A percentile compares a stretch with the other conserved stretches of the same genome.
These are phyloP conservation scores for Euclidium syriacum DNA, from an alignment of 345 rosid genomes.

Conservation along the genomic window DNA sequence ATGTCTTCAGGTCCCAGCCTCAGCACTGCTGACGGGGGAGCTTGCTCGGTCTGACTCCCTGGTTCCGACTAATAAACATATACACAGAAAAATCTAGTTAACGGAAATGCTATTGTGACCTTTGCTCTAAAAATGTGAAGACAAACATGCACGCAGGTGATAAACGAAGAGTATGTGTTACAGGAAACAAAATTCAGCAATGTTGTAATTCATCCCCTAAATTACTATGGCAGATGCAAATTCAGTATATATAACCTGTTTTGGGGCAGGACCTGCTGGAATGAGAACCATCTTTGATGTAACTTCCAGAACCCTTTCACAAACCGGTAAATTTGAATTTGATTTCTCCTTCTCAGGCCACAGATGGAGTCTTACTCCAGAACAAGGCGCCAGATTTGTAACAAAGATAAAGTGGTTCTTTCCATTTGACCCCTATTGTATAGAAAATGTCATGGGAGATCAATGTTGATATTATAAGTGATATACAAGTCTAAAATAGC, in stretches of 20 bases:
- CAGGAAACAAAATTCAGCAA: not conserved
- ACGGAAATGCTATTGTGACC: conserved; percentile 6
- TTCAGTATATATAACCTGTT: conserved; percentile 52
- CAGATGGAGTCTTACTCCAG: conserved; percentile 87
- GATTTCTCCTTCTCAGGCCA: conserved; percentile 82
- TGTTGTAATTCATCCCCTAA: not conserved
- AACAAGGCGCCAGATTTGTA: conserved; percentile 92
- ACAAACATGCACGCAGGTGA: not conserved
- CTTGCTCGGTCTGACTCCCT: conserved; percentile 98
- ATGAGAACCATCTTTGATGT: conserved; percentile 94
- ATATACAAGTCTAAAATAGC: conserved; percentile 13
- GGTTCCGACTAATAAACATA: conserved; percentile 70
- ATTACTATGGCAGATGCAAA: conserved; percentile 1
- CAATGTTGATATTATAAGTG: not conserved
- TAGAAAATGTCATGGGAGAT: conserved; percentile 31
- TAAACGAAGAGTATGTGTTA: not conserved
- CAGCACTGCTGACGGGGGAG: conserved; percentile 91
- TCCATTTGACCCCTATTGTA: conserved; percentile 70
- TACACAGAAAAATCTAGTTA: conserved; percentile 6
- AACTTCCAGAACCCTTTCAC: conserved; percentile 65
- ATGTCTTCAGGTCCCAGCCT: conserved; percentile 69
- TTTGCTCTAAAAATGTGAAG: not conserved
- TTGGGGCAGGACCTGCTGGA: conserved; percentile 92
- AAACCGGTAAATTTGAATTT: conserved; percentile 45
- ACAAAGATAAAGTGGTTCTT: conserved; percentile 83